Conservation (phyloP, 2,329 filamentous ascomycete genomes). For the Aspergillus spinulosporus region DNA sequence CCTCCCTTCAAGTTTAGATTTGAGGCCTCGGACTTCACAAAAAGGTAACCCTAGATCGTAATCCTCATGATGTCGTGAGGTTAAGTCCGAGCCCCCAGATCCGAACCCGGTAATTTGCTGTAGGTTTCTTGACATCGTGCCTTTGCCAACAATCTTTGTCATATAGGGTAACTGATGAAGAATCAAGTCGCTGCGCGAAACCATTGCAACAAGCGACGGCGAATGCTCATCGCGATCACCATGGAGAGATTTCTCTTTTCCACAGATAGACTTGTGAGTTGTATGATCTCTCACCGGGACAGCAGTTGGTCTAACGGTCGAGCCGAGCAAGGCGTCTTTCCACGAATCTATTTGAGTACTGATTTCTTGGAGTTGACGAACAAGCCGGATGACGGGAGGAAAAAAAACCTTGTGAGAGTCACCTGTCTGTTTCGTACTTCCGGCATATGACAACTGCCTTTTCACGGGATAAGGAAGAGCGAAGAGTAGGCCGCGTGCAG, state of each 20-base stretch:
- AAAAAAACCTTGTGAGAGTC: slow-evolving; percentile 91
- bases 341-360: slow-evolving; percentile 61
- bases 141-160: slow-evolving; percentile 58
- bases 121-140: slow-evolving; percentile 55
- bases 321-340: slow-evolving; percentile 38
- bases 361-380: slow-evolving; percentile 80
- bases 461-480: slow-evolving; percentile 84
- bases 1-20: neutral
- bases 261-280: neutral
- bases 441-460: slow-evolving; percentile 48
- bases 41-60: neutral
- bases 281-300: neutral
- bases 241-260: neutral
- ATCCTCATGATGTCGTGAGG: neutral
- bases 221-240: slow-evolving; percentile 7
- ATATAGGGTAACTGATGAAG: slow-evolving; percentile 87
- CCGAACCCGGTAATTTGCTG: slow-evolving; percentile 63
- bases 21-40: neutral
- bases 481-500: slow-evolving; percentile 82
- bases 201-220: slow-evolving; percentile 29
- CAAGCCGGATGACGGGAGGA: slow-evolving; percentile 78
- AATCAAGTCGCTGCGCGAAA: slow-evolving; percentile 48
- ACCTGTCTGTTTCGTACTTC: slow-evolving; percentile 34
- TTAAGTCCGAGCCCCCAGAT: neutral
- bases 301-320: slow-evolving; percentile 38